Evolutionary conservation across 2,329 filamentous ascomycete genomes (phyloP).

Genomic region (Trichoderma sp.): DNA sequence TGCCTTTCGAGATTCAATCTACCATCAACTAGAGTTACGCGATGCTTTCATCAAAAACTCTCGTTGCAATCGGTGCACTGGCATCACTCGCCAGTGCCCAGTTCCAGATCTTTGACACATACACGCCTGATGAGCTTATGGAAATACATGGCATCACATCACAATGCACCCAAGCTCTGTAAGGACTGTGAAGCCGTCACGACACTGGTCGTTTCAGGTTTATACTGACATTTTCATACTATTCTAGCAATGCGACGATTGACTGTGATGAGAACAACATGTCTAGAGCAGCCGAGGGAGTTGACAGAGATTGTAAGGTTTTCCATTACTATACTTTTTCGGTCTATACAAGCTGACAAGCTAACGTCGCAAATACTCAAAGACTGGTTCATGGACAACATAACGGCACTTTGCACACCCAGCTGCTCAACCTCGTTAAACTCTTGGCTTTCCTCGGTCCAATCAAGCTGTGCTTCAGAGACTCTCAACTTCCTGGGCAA

Average conservation of each 20-base stretch:
- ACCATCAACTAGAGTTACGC: not conserved
- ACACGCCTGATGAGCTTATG: not conserved
- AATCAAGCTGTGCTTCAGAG: not conserved
- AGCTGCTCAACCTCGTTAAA: not conserved
- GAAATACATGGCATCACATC: not conserved
- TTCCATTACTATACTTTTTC: not conserved
- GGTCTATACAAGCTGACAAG: not conserved
- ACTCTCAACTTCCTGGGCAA: not conserved
- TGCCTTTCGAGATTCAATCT: not conserved
- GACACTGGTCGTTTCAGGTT: not conserved
- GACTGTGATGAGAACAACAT: not conserved
- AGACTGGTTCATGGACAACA: not conserved
- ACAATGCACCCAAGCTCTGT: not conserved
- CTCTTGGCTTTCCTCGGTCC: not conserved
- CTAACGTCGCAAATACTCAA: not conserved
- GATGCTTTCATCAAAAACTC: not conserved
- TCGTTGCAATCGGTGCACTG: not conserved
- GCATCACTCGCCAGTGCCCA: not conserved
- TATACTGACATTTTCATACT: not conserved
- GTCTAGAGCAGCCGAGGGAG: not conserved
- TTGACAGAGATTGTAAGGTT: not conserved
- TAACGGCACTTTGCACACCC: not conserved
- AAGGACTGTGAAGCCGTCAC: not conserved
- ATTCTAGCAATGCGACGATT: not conserved
- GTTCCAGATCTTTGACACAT: not conserved